These are phyloP conservation scores for Logfia minima DNA, from an alignment of 129 eudicot genomes.

Conservation along the genomic window DNA sequence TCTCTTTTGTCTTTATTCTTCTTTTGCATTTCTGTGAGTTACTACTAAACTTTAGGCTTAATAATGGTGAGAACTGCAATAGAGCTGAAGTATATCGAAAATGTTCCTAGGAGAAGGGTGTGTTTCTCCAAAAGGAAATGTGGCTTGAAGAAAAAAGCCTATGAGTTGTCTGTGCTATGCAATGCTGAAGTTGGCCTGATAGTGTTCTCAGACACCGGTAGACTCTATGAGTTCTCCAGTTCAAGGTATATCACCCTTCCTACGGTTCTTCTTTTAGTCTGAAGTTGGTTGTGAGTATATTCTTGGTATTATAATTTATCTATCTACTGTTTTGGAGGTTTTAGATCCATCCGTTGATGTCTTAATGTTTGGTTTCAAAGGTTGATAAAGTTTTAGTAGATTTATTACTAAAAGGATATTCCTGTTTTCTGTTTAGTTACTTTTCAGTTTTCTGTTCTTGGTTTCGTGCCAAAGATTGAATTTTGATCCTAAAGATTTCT, in stretches of 20 bases:
- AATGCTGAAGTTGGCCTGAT: conserved; percentile 38
- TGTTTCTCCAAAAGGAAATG: conserved; percentile 43
- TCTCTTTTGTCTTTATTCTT: conserved; percentile 3
- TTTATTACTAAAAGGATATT: conserved; percentile 2
- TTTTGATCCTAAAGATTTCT: not conserved
- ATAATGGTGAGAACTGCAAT: conserved; percentile 37
- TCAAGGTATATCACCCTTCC: conserved; percentile 16
- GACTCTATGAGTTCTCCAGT: conserved; percentile 34
- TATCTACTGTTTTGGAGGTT: conserved; percentile 14
- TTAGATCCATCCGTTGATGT: conserved; percentile 22
- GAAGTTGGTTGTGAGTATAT: not conserved
- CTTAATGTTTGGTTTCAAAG: not conserved
- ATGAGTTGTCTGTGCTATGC: conserved; percentile 44
- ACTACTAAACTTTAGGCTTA: conserved; percentile 3
- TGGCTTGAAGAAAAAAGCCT: conserved; percentile 44
- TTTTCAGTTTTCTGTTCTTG: not conserved
- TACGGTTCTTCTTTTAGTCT: not conserved
- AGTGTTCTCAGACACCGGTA: conserved; percentile 44
- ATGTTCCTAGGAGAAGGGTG: conserved; percentile 39
- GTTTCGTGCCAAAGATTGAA: not conserved
- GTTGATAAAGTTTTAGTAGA: conserved; percentile 1
- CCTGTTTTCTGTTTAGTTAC: conserved; percentile 5
- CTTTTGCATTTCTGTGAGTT: not conserved
- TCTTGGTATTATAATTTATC: not conserved
- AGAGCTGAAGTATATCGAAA: conserved; percentile 40